A percentile compares a stretch with the other conserved stretches of the same genome.
Conservation (phyloP, 768 basidiomycete genomes). For the Suillus paluster region DNA sequence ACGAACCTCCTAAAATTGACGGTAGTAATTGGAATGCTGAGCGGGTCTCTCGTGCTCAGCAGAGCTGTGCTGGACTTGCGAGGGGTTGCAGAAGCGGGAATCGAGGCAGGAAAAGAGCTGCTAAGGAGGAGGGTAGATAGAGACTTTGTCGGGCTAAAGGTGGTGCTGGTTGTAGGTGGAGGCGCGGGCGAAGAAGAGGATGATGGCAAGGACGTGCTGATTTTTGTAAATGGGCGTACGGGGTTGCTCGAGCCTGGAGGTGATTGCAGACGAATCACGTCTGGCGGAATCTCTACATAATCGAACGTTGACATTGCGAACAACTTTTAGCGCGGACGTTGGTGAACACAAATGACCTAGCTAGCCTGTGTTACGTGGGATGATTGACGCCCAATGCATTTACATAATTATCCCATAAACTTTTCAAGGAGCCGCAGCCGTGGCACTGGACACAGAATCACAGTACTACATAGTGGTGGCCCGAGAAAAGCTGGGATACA, state of each 20-base stretch:
- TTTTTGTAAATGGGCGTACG: constrained; percentile 44
- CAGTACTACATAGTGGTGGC: too few relatives aligned
- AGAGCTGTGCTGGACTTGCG: constrained; percentile 38
- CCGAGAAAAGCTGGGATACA: too few relatives aligned
- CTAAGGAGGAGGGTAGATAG: constrained; percentile 36
- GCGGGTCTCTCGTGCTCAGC: constrained; percentile 64
- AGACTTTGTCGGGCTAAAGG: constrained; percentile 32
- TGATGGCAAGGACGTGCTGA: constrained; percentile 47
- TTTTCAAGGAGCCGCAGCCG: too few relatives aligned
- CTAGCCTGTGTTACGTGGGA: too few relatives aligned
- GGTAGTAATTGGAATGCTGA: constrained; percentile 78
- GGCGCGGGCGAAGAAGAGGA: constrained; percentile 17
- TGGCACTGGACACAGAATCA: too few relatives aligned
- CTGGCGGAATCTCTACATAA: constrained; percentile 46
- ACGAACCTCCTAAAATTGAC: constrained; percentile 85
- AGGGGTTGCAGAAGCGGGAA: constrained; percentile 17
- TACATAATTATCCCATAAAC: constrained; percentile 1
- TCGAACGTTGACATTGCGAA: constrained; percentile 39
- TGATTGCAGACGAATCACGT: constrained; percentile 40
- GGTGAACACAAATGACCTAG: not conserved
- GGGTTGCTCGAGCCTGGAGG: constrained; percentile 17
- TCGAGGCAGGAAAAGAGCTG: constrained; percentile 26
- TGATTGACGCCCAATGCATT: not conserved
- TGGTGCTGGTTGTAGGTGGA: constrained; percentile 27
- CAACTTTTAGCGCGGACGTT: not conserved